Evolutionary conservation across 176 grass and related monocot species (phyloP), one percentile per base, ranked within the genome.

Genomic region (Zoysia pacifica): DNA sequence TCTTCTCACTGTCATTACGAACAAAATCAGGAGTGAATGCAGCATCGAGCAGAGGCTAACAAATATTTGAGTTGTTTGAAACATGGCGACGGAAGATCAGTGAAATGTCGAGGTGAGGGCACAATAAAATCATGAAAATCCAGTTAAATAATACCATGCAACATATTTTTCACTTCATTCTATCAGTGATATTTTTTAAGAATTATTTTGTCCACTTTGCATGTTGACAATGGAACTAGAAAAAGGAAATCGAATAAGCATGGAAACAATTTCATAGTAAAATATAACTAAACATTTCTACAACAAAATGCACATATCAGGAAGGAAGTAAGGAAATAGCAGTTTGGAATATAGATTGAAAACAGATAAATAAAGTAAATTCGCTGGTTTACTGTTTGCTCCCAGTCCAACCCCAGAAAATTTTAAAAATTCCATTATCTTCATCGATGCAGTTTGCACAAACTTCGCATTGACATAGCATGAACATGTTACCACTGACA

Each of bases 41-140:
- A 13, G 6, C 48, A 28, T 68, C 39, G 37, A 15, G 18, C 62
- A 19, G 12, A 59, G 37, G 19, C 42, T 59, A 74, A 5, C 71
- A 61, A 54, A 51, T 65, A 49, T 49, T 50, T 6, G 8, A 77
- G 48, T 82, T 82, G 65, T 47, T 47, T 47, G 13, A 77, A 77
- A 82, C 49, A 81, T 0, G 12, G 11, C 39, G 65, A 68, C 82
- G 46, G 13, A 40, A 77, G 41, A 37, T 44, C 18, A 44, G 59
- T 78, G 65, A 87, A 64, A 73, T 37, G 2, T 4, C 4, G 7
- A 60, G 36, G 44, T 51, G n/a, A 51, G 37, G 62, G 44, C 48
- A 65, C 16, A 72, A 55, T 9, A 82, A 76, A 65, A 3, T 70
- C 52, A 84, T 62, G 9, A 76, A 76, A 41, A 41, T 67, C 7